Evolutionary conservation across 495 filamentous ascomycete genomes (phyloP).

Genomic region (Podospora appendiculata): DNA sequence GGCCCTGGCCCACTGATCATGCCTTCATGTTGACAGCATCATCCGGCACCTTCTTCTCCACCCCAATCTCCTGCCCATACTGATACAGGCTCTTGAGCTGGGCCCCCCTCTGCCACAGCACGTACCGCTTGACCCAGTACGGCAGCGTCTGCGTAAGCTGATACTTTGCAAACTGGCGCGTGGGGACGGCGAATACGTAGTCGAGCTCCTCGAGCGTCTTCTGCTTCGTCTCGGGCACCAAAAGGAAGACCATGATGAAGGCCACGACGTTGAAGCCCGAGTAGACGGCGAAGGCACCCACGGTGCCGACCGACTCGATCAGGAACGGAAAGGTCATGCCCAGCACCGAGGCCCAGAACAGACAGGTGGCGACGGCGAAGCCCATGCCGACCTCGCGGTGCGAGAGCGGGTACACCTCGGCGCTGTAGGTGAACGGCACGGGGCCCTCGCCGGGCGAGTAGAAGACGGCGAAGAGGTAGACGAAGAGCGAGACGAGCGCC

Average conservation of each 20-base stretch:
- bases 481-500: slow-evolving; percentile 58
- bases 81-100: slow-evolving; percentile 50
- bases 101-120: slow-evolving; percentile 50
- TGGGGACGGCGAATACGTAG: slow-evolving; percentile 74
- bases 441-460: slow-evolving; percentile 69
- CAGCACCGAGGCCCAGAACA: slow-evolving; percentile 60
- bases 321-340: slow-evolving; percentile 59
- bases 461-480: slow-evolving; percentile 63
- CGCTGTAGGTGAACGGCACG: slow-evolving; percentile 74
- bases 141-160: slow-evolving; percentile 54
- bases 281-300: slow-evolving; percentile 55
- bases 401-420: slow-evolving; percentile 69
- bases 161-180: slow-evolving; percentile 52
- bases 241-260: slow-evolving; percentile 59
- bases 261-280: slow-evolving; percentile 57
- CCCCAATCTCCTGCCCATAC: too few species aligned
- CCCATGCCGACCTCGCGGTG: slow-evolving; percentile 72
- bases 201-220: slow-evolving; percentile 74
- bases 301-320: slow-evolving; percentile 39
- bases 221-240: slow-evolving; percentile 62
- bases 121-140: slow-evolving; percentile 61
- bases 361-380: slow-evolving; percentile 61
- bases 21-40: too few species aligned
- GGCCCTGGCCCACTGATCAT: too few species aligned
- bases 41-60: too few species aligned